Evolutionary conservation across 768 basidiomycete species (phyloP).

Genomic region (Tricholoma sp.): DNA sequence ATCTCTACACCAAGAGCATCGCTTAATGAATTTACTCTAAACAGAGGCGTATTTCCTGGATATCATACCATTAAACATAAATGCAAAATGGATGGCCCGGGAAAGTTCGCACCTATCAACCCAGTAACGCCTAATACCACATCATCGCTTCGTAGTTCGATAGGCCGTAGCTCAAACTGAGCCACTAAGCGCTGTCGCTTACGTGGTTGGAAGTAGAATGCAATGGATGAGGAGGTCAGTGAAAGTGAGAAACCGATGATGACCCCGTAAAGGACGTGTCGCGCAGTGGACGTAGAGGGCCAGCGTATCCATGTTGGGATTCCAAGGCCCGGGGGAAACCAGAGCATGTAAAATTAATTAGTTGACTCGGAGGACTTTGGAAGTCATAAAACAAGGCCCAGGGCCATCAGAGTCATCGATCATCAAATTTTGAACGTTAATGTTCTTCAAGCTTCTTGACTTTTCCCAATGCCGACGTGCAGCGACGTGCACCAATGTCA

Average conservation of each 20-base stretch:
- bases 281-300: slow-evolving; percentile 30
- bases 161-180: slow-evolving; percentile 46
- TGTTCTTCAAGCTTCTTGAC: too few species aligned
- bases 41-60: slow-evolving; percentile 88
- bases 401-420: slow-evolving; percentile 2
- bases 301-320: slow-evolving; percentile 30
- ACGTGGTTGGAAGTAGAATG: slow-evolving; percentile 46
- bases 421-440: too few species aligned
- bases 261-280: slow-evolving; percentile 40
- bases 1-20: slow-evolving; percentile 91
- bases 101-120: slow-evolving; percentile 60
- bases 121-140: slow-evolving; percentile 77
- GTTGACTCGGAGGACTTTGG: not conserved
- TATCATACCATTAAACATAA: not conserved
- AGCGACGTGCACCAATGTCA: too few species aligned
- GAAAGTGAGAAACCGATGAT: slow-evolving; percentile 76
- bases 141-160: slow-evolving; percentile 72
- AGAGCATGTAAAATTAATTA: slow-evolving; percentile 13
- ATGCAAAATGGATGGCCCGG: not conserved
- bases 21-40: slow-evolving; percentile 89
- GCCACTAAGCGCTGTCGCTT: slow-evolving; percentile 38
- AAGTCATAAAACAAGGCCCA: slow-evolving; percentile 10
- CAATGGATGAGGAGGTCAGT: slow-evolving; percentile 61
- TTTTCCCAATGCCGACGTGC: not conserved
- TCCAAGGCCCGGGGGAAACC: slow-evolving; percentile 16